A percentile compares a stretch with the other conserved stretches of the same genome.
Evolutionary conservation across 179 eudicot genomes (phyloP).

Genomic region (Monotropa hypopitys): DNA sequence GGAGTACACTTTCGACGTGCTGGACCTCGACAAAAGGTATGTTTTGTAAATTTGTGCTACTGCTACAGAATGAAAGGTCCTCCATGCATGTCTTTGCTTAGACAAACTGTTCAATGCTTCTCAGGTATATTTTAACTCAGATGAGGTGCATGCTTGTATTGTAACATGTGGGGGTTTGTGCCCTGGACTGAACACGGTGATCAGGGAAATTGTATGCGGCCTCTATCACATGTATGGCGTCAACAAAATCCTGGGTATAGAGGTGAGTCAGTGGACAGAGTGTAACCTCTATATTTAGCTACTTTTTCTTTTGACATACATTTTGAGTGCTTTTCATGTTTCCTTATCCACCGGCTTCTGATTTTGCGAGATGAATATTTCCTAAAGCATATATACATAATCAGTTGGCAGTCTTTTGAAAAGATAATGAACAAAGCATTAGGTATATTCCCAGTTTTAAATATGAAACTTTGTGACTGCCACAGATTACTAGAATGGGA

Average conservation of each 20-base stretch:
- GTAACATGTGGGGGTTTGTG: conserved; percentile 95
- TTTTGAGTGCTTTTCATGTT: conserved; percentile 3
- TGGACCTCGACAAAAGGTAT: conserved; percentile 90
- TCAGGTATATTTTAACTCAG: conserved; percentile 64
- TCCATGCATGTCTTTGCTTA: not conserved
- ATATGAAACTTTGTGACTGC: not conserved
- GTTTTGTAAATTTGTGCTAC: not conserved
- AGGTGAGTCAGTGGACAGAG: conserved; percentile 35
- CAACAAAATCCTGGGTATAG: conserved; percentile 57
- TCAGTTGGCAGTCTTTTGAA: not conserved
- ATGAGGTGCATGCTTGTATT: conserved; percentile 77
- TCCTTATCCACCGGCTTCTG: not conserved
- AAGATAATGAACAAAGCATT: not conserved
- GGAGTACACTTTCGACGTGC: conserved; percentile 90
- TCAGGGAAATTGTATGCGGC: conserved; percentile 77
- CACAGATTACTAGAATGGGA: not conserved
- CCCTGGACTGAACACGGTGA: conserved; percentile 95
- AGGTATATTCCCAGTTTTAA: not conserved
- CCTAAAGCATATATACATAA: not conserved
- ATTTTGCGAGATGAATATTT: not conserved
- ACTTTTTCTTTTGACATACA: not conserved
- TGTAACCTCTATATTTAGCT: not conserved
- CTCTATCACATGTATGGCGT: conserved; percentile 82
- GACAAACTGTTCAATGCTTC: not conserved
- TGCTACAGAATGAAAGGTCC: not conserved